Base-by-base conservation (phyloP, 352 stramenopile species). In the Pythium volutum region DNA sequence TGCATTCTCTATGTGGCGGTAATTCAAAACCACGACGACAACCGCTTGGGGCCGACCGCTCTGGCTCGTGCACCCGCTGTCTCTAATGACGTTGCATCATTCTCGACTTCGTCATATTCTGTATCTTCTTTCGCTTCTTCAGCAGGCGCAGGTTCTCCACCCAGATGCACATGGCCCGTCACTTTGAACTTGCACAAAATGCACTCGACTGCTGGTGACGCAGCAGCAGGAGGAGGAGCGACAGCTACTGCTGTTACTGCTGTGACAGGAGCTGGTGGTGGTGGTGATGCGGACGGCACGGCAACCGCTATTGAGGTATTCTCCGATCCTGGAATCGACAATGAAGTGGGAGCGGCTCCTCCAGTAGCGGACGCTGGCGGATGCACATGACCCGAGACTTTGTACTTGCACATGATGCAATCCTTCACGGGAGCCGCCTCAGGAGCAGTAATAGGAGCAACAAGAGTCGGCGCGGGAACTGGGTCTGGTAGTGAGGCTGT, bases 331-430 rank as follows among this genome's bases (percentile, higher is more conserved):
- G 36, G 36, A 20, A 20, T 43, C 14, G 10, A 16, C 14, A n/a
- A n/a, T 43, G 36, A 14, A 43, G 36, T 43, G 18, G 36, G 18
- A 43, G 4, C 6, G 18, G 36, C 10, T 43, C 18, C 18, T 43
- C 4, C 31, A 5, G 5, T 51, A 12, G 48, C 51, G 2, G 61
- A 58, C 3, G 29, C n/a, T 33, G 53, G 31, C 2, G 31, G 45
- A 39, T 71, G 64, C 12, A 71, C 52, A 39, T 71, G 64, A 22
- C 64, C 64, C 0, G 48, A 5, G n/a, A 71, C 64, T 38, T 67
- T 71, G 45, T 67, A 71, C 47, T 71, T 71, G 64, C 64, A 71
- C 47, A 71, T 55, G 33, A 64, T 55, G 34, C 64, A 71, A 16
- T 71, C 64, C 6, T 58, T 38, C 8, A 36, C 31, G 12, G 2